Evolutionary conservation across 2,329 filamentous ascomycete genomes (phyloP).

Genomic region (Sporothrix pseudoabietina): DNA sequence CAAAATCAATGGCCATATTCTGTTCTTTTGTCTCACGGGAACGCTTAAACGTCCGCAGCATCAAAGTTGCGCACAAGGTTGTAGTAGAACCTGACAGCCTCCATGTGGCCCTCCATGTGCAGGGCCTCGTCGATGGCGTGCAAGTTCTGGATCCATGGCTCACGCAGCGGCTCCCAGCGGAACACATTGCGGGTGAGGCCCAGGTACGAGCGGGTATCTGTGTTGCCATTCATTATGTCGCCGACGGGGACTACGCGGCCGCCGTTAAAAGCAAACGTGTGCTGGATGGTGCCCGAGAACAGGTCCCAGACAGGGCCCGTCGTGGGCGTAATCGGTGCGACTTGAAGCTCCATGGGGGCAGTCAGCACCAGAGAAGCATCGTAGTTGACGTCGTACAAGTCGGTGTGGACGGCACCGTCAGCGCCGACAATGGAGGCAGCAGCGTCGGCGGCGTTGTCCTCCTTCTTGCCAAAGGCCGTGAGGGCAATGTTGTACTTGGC

Average conservation of each 20-base stretch:
- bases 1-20: neutral
- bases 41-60: conserved; percentile 29
- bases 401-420: conserved; percentile 35
- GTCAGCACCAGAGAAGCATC: conserved; percentile 46
- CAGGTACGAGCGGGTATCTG: conserved; percentile 51
- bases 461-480: conserved; percentile 49
- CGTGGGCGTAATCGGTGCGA: conserved; percentile 45
- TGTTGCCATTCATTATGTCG: conserved; percentile 55
- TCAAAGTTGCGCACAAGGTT: conserved; percentile 49
- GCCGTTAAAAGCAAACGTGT: conserved; percentile 36
- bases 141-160: conserved; percentile 41
- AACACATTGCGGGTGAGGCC: conserved; percentile 51
- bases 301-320: conserved; percentile 38
- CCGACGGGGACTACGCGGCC: conserved; percentile 53
- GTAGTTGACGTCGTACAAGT: conserved; percentile 45
- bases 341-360: conserved; percentile 41
- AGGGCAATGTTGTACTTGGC: conserved; percentile 60
- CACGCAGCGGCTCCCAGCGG: conserved; percentile 49
- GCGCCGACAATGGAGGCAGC: neutral
- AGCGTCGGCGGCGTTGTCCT: neutral
- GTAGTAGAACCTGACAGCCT: conserved; percentile 45
- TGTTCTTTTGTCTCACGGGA: neutral
- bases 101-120: conserved; percentile 43
- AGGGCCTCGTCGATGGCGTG: conserved; percentile 49
- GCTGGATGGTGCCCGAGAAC: conserved; percentile 40